Conservation (phyloP, 495 filamentous ascomycete genomes). For the Trichoderma gamsii region DNA sequence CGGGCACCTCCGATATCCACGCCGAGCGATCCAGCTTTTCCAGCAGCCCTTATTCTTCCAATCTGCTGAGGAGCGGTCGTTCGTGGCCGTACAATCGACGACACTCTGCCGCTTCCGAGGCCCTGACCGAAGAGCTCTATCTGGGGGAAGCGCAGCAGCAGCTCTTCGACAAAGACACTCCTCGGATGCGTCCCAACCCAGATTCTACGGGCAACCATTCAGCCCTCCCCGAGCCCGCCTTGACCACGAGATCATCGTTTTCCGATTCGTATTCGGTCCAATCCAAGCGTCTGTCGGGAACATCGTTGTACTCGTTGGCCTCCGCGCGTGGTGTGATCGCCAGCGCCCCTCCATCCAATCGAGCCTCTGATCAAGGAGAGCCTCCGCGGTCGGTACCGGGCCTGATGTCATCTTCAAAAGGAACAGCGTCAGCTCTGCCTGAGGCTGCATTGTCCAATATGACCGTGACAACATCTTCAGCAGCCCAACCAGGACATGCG, state of each 20-base stretch:
- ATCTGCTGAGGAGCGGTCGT: conserved; percentile 26
- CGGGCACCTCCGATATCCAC: conserved; percentile 42
- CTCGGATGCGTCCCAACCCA: conserved; percentile 27
- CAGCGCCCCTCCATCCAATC: conserved; percentile 36
- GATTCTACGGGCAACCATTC: conserved; percentile 18
- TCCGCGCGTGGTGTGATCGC: conserved; percentile 43
- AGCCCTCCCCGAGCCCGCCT: conserved; percentile 39
- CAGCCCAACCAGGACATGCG: conserved; percentile 29
- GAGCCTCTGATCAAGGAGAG: conserved; percentile 33
- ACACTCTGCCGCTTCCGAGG: conserved; percentile 30
- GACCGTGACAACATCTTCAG: conserved; percentile 49
- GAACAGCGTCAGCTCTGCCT: conserved; percentile 30
- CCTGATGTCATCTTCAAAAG: conserved; percentile 36
- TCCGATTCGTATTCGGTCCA: conserved; percentile 39
- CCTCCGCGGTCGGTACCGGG: conserved; percentile 29
- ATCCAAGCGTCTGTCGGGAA: conserved; percentile 58
- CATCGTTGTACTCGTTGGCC: conserved; percentile 58
- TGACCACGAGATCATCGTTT: conserved; percentile 37
- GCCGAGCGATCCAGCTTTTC: conserved; percentile 53
- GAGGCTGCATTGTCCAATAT: conserved; percentile 49
- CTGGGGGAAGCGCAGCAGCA: not conserved
- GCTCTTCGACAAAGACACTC: conserved; percentile 33
- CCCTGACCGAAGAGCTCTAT: conserved; percentile 27
- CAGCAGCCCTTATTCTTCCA: conserved; percentile 49
- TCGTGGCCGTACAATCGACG: conserved; percentile 24